A percentile compares a stretch with the other conserved stretches of the same genome.
Conservation (phyloP, 352 stramenopile genomes). For the Pythium phragmiticola region DNA sequence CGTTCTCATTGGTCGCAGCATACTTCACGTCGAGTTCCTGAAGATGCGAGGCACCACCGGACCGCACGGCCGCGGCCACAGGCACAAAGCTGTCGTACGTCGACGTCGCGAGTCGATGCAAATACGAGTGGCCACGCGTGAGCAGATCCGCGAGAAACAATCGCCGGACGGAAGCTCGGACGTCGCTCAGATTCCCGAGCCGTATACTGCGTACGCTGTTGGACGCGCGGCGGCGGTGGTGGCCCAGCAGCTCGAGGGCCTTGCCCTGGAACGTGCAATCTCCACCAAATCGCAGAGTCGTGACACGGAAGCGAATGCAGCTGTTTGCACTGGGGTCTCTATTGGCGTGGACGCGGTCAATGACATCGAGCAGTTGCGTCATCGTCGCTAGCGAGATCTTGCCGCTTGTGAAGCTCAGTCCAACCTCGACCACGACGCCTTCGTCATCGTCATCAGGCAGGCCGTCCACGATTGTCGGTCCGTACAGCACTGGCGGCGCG, state of each 20-base stretch:
- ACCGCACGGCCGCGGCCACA: slow-evolving; percentile 3
- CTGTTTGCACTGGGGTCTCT: not conserved
- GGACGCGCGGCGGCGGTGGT: not conserved
- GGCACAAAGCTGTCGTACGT: slow-evolving; percentile 1
- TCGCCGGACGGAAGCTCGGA: not conserved
- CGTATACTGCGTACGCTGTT: not conserved
- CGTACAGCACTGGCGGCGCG: not conserved
- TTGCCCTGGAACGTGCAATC: slow-evolving; percentile 15
- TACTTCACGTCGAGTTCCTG: slow-evolving; percentile 7
- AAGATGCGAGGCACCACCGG: not conserved
- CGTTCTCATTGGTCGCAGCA: not conserved
- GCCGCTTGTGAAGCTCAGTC: slow-evolving; percentile 11
- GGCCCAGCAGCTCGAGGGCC: slow-evolving; percentile 7
- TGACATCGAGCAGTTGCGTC: slow-evolving; percentile 10
- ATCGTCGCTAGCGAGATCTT: slow-evolving; percentile 8
- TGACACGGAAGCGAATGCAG: not conserved
- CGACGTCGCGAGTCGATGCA: not conserved
- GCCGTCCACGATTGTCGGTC: not conserved
- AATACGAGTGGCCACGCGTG: not conserved
- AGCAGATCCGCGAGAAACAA: slow-evolving; percentile 1
- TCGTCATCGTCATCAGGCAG: slow-evolving; percentile 7
- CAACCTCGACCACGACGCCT: slow-evolving; percentile 9
- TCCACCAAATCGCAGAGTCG: not conserved
- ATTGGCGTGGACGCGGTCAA: not conserved
- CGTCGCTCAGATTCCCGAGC: not conserved